Conservation (phyloP, 2,329 filamentous ascomycete species). For the Diaporthe citriasiana region DNA sequence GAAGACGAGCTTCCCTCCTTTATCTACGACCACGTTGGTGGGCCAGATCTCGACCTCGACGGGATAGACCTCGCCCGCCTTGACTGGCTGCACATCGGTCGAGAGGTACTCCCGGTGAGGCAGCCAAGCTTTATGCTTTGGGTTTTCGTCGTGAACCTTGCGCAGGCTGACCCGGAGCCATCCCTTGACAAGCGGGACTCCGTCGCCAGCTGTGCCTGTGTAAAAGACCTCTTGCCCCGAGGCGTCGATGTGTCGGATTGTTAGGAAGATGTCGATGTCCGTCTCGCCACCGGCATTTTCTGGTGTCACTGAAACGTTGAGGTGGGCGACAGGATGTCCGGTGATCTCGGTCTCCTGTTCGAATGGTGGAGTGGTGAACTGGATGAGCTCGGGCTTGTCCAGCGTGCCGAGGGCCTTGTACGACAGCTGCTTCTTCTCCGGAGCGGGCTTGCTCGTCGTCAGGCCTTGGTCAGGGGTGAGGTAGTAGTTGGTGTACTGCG, state of each 20-base stretch:
- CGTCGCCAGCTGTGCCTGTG: conserved; percentile 75
- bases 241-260: conserved; percentile 70
- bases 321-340: conserved; percentile 74
- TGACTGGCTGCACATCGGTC: conserved; percentile 68
- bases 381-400: conserved; percentile 65
- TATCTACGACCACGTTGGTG: conserved; percentile 68
- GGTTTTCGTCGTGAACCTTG: conserved; percentile 64
- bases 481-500: conserved; percentile 73
- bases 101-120: conserved; percentile 72
- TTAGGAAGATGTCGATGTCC: conserved; percentile 76
- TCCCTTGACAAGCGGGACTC: conserved; percentile 73
- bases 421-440: conserved; percentile 58
- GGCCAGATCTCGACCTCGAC: conserved; percentile 77
- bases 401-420: conserved; percentile 73
- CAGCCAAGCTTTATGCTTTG: conserved; percentile 66
- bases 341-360: conserved; percentile 77
- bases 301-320: conserved; percentile 74
- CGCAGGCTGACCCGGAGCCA: conserved; percentile 73
- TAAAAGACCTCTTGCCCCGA: conserved; percentile 71
- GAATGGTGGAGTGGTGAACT: conserved; percentile 71
- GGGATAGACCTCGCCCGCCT: conserved; percentile 67
- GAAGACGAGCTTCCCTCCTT: conserved; percentile 66
- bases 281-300: conserved; percentile 57
- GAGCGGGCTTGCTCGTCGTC: conserved; percentile 49
- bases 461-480: conserved; percentile 65